phyloP scores from a whole-genome alignment of 805 yeast species.

The Kuraishia cidri region DNA sequence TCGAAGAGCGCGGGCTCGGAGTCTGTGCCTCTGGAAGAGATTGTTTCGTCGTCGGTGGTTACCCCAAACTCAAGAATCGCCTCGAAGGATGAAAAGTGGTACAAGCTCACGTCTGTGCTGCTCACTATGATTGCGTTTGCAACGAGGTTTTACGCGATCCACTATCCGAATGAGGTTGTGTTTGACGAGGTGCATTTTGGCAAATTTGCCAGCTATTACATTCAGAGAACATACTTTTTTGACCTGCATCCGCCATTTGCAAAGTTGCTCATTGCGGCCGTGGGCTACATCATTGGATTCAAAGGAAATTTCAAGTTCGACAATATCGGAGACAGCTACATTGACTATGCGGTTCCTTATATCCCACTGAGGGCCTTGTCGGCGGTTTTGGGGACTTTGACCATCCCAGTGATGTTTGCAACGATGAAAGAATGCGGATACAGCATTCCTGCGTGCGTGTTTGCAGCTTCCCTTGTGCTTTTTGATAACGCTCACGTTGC shows the following conservation, averaged over 20 bases:
- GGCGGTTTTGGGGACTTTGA: constrained; percentile 74
- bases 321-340: constrained; percentile 76
- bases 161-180: constrained; percentile 67
- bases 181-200: constrained; percentile 88
- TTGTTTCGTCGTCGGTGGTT: too few species aligned
- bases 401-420: constrained; percentile 75
- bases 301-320: constrained; percentile 91
- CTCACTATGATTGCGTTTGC: constrained; percentile 34
- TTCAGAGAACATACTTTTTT: constrained; percentile 86
- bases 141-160: constrained; percentile 53
- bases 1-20: too few species aligned
- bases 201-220: constrained; percentile 75
- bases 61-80: constrained; percentile 10
- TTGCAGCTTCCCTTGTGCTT: constrained; percentile 68
- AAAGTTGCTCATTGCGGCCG: constrained; percentile 81
- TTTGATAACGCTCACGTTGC: constrained; percentile 87
- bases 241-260: constrained; percentile 99
- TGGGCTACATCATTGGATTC: constrained; percentile 85
- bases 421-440: constrained; percentile 83
- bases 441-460: constrained; percentile 67
- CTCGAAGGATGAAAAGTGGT: constrained; percentile 17
- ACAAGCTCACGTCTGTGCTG: constrained; percentile 20
- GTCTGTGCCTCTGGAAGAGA: too few species aligned
- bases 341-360: constrained; percentile 75
- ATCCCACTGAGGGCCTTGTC: constrained; percentile 72